Percentiles rank a stretch among this genome's conserved stretches.
phyloP scores from a whole-genome alignment of 2,329 filamentous ascomycete genomes.

The Penicillium sp. region DNA sequence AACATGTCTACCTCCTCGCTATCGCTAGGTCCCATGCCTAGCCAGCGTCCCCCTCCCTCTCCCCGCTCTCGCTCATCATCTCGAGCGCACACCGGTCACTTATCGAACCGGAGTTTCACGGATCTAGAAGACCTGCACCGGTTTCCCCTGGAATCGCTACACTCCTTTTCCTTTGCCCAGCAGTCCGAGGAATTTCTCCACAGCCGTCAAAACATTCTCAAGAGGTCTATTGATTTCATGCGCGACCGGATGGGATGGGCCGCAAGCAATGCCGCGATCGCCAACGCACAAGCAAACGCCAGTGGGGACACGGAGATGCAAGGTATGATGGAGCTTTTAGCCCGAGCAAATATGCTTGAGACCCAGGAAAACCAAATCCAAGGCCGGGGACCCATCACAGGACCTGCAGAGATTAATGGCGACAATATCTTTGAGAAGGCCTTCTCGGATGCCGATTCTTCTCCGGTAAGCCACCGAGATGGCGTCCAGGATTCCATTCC shows the following conservation, averaged over 20 bases:
- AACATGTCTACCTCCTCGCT: conserved; percentile 63
- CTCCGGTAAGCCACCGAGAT: conserved; percentile 20
- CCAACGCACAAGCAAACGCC: conserved; percentile 76
- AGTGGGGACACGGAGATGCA: conserved; percentile 83
- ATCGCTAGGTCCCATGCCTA: conserved; percentile 60
- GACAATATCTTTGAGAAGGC: conserved; percentile 83
- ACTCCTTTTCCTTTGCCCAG: conserved; percentile 97
- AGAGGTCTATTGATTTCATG: conserved; percentile 95
- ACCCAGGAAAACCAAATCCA: conserved; percentile 51
- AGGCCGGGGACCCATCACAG: conserved; percentile 67
- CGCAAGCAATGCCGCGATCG: conserved; percentile 69
- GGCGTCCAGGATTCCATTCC: conserved; percentile 17
- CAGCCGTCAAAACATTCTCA: conserved; percentile 87
- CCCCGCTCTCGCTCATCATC: conserved; percentile 62
- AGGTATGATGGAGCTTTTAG: conserved; percentile 83
- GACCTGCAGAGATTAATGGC: conserved; percentile 69
- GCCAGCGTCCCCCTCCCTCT: conserved; percentile 67
- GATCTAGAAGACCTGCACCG: conserved; percentile 79
- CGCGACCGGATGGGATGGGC: conserved; percentile 84
- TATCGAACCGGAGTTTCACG: conserved; percentile 67
- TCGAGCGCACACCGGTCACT: conserved; percentile 51
- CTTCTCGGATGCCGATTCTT: conserved; percentile 54
- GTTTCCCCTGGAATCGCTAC: conserved; percentile 92
- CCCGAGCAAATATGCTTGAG: conserved; percentile 74
- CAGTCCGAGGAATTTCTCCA: conserved; percentile 91